These are phyloP conservation scores for Cyberlindnera americana DNA, from an alignment of 805 yeast genomes.

Conservation along the genomic window DNA sequence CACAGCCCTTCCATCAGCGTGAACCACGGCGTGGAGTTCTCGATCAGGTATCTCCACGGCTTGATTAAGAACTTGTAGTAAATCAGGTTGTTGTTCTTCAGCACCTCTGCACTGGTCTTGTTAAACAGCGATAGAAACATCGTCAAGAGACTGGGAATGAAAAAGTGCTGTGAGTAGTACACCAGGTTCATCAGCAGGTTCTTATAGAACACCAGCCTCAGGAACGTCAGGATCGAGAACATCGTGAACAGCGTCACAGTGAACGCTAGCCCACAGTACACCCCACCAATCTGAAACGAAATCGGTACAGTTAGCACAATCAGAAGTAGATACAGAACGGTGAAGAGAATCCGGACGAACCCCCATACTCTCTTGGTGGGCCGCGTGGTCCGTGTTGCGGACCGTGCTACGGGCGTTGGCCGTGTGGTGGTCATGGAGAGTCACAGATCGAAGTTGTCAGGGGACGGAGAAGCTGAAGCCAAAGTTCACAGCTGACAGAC, in stretches of 20 bases:
- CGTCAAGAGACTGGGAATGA: constrained; percentile 78
- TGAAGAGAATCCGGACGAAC: constrained; percentile 33
- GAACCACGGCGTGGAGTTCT: constrained; percentile 84
- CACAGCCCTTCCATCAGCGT: constrained; percentile 92
- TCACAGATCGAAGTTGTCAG: too few relatives aligned
- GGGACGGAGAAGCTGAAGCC: too few relatives aligned
- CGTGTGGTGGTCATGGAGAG: too few relatives aligned
- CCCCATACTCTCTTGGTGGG: background rate
- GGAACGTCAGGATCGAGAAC: constrained; percentile 70
- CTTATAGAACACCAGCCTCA: constrained; percentile 49
- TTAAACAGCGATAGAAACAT: constrained; percentile 57
- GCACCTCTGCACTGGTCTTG: constrained; percentile 26
- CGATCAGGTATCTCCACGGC: constrained; percentile 69
- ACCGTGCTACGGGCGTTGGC: too few relatives aligned
- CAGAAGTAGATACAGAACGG: constrained; percentile 60
- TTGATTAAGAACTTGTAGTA: constrained; percentile 40
- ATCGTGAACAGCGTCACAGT: constrained; percentile 67
- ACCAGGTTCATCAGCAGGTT: constrained; percentile 36
- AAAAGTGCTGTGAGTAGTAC: constrained; percentile 77
- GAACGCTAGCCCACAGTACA: constrained; percentile 82
- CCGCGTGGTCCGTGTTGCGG: too few relatives aligned
- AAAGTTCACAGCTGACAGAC: too few relatives aligned
- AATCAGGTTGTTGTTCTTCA: constrained; percentile 21
- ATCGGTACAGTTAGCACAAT: constrained; percentile 83
- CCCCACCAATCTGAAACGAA: constrained; percentile 92